Evolutionary conservation across 306 rosid species (phyloP).

Genomic region (Cyclanthera cordifolia): DNA sequence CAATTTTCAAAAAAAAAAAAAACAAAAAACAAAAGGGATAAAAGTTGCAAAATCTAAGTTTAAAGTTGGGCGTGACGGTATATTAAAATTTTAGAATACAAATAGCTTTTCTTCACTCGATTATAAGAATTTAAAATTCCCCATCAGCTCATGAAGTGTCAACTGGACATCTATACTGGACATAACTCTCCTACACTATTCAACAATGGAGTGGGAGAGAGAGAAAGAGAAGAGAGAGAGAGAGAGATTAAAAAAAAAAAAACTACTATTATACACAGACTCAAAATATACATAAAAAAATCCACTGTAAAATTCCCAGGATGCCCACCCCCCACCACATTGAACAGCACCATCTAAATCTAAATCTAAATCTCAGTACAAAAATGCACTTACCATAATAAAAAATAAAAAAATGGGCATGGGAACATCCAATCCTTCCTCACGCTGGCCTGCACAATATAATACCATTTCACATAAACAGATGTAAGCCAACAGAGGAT

Average conservation of each 20-base stretch:
- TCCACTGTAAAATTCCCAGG: constrained; percentile 18
- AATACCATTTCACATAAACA: constrained; percentile 14
- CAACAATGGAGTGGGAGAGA: not conserved
- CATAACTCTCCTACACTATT: not conserved
- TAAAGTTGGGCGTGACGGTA: too few species aligned
- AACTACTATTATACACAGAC: constrained; percentile 12
- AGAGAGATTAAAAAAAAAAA: not conserved
- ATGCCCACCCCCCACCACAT: constrained; percentile 21
- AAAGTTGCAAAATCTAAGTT: too few species aligned
- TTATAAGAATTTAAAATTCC: too few species aligned
- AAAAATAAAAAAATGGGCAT: constrained; percentile 68
- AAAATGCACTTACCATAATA: constrained; percentile 34
- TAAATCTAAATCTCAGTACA: constrained; percentile 35
- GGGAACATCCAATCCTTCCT: constrained; percentile 31
- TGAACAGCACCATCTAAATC: constrained; percentile 26
- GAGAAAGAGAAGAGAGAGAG: not conserved
- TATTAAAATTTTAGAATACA: too few species aligned
- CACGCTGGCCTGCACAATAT: constrained; percentile 63
- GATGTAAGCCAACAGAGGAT: not conserved
- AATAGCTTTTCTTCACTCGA: too few species aligned
- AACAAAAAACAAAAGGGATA: too few species aligned
- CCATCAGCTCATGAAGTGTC: too few species aligned
- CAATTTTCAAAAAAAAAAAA: too few species aligned
- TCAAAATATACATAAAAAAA: constrained; percentile 16
- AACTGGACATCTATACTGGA: too few species aligned